Conservation (phyloP, 176 grass and related monocot species). For the Panicum miliaceum region DNA sequence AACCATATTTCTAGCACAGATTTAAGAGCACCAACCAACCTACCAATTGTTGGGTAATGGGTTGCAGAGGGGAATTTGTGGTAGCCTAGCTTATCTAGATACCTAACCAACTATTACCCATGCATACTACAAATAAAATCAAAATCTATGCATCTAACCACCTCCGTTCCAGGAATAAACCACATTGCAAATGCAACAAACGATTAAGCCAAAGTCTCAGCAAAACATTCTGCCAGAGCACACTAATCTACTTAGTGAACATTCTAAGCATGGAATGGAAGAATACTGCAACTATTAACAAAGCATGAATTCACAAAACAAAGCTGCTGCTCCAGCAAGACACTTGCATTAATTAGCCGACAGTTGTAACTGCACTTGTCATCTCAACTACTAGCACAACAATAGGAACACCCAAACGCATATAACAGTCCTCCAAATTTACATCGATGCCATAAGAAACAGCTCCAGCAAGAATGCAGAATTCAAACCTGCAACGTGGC, state of each 20-base stretch:
- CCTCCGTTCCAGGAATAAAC: not conserved
- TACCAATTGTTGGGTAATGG: not conserved
- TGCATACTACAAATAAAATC: not conserved
- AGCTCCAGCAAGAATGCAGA: not conserved
- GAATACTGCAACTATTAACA: not conserved
- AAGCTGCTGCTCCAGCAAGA: not conserved
- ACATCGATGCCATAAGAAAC: not conserved
- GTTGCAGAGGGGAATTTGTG: not conserved
- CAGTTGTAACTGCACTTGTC: not conserved
- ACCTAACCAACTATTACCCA: too few species aligned
- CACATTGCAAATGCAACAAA: not conserved
- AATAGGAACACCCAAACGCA: not conserved
- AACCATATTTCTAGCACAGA: not conserved
- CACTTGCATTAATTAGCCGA: not conserved
- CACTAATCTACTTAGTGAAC: not conserved
- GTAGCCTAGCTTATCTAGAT: not conserved
- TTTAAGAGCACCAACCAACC: too few species aligned
- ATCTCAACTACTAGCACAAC: not conserved
- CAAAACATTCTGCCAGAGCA: too few species aligned
- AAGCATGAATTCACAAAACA: not conserved
- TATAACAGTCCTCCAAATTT: not conserved
- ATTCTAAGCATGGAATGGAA: too few species aligned
- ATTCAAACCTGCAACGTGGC: not conserved
- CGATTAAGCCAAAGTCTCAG: not conserved
- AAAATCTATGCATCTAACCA: not conserved